A percentile compares a stretch with the other conserved stretches of the same genome.
phyloP scores from a whole-genome alignment of 192 early-diverging fungal species.

The Coemansia sp. region DNA sequence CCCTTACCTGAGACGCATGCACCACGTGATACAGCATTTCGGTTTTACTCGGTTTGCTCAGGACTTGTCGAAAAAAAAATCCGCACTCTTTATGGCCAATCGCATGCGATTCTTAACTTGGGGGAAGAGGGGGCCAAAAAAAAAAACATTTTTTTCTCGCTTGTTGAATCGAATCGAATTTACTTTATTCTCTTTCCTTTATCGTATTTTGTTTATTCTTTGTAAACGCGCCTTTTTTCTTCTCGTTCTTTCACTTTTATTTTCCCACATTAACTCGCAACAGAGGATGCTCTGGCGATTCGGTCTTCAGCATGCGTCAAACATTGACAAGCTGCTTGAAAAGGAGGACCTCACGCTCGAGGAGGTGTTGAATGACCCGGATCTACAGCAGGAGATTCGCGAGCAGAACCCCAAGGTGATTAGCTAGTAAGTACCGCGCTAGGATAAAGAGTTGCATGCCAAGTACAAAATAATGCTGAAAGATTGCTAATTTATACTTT shows the following conservation, averaged over 20 bases:
- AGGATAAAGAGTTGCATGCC: too few species aligned
- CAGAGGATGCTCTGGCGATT: conserved; percentile 87
- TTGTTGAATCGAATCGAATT: background rate
- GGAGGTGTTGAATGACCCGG: conserved; percentile 89
- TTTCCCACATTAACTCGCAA: background rate
- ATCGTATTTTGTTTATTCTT: conserved; percentile 2
- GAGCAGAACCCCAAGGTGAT: conserved; percentile 88
- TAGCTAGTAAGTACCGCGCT: conserved; percentile 55
- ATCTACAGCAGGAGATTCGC: conserved; percentile 94
- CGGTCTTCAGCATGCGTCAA: conserved; percentile 87
- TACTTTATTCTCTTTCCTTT: background rate
- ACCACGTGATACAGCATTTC: too few species aligned
- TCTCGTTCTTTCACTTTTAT: conserved; percentile 4
- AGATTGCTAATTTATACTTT: background rate
- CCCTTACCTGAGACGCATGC: too few species aligned
- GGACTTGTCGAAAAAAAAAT: too few species aligned
- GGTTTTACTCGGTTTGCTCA: too few species aligned
- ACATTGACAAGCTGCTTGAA: conserved; percentile 89
- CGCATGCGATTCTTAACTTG: too few species aligned
- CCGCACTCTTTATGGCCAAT: too few species aligned
- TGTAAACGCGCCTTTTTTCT: conserved; percentile 1
- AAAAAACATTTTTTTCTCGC: too few species aligned
- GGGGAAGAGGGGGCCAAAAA: too few species aligned
- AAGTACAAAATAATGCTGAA: too few species aligned
- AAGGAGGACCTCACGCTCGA: conserved; percentile 87